These are phyloP conservation scores for Leishmania tropica DNA, from an alignment of 208 protist genomes.

Conservation along the genomic window DNA sequence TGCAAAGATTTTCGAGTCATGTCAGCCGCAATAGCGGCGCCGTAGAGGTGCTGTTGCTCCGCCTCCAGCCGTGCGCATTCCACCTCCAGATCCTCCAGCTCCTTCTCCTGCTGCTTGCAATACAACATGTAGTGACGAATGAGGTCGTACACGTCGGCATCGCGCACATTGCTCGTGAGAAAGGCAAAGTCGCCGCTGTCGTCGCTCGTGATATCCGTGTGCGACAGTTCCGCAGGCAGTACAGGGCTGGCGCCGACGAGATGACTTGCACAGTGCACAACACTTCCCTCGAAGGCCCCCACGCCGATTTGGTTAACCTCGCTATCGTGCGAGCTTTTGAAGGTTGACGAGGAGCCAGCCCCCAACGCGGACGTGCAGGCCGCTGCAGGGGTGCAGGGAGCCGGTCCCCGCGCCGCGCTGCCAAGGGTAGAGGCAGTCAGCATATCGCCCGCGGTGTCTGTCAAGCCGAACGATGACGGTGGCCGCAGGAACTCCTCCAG, in stretches of 20 bases:
- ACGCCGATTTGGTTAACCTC: background rate
- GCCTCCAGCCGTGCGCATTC: slow-evolving; percentile 26
- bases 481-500: slow-evolving; percentile 21
- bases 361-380: background rate
- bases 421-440: background rate
- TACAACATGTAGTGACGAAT: slow-evolving; percentile 37
- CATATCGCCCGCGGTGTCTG: background rate
- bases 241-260: background rate
- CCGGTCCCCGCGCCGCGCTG: background rate
- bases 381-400: background rate
- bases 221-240: background rate
- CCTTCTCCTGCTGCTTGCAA: slow-evolving; percentile 38
- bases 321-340: background rate
- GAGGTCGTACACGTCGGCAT: slow-evolving; percentile 32
- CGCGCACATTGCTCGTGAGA: slow-evolving; percentile 21
- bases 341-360: background rate
- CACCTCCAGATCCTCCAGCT: slow-evolving; percentile 9
- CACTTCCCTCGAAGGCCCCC: background rate
- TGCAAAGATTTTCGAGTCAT: slow-evolving; percentile 23
- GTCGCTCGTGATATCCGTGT: slow-evolving; percentile 42
- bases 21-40: slow-evolving; percentile 7
- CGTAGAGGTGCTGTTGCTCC: slow-evolving; percentile 33
- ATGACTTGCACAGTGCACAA: background rate
- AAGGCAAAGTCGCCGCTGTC: slow-evolving; percentile 45
- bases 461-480: background rate